These are phyloP conservation scores for Dendrobium huoshanense DNA, from an alignment of 106 monocot genomes.

Conservation along the genomic window DNA sequence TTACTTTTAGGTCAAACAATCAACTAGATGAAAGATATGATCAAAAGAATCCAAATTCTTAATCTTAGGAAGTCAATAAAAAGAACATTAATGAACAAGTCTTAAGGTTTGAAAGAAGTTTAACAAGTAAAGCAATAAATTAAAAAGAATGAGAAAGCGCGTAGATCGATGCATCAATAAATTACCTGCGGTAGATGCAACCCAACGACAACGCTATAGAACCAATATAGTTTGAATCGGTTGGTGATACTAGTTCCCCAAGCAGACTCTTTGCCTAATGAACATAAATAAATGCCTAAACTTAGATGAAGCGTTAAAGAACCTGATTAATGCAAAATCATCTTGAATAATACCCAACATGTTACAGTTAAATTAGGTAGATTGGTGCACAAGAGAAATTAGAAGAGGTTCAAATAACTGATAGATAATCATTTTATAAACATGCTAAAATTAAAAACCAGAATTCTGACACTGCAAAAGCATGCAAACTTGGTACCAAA, in stretches of 20 bases:
- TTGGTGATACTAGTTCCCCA: conserved; percentile 52
- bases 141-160: not conserved
- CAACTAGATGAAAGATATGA: not conserved
- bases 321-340: not conserved
- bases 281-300: conserved; percentile 8
- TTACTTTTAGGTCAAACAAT: not conserved
- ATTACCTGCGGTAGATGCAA: conserved; percentile 85
- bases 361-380: not conserved
- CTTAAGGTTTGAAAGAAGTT: not conserved
- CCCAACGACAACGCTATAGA: conserved; percentile 84
- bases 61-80: not conserved
- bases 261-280: conserved; percentile 63
- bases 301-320: not conserved
- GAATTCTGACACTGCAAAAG: not conserved
- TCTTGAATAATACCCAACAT: not conserved
- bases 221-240: conserved; percentile 61
- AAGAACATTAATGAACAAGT: not conserved
- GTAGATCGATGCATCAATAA: not conserved
- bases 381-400: not conserved
- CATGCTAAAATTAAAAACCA: not conserved
- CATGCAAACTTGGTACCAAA: not conserved
- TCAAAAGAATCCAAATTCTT: not conserved
- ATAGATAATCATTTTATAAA: not conserved
- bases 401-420: not conserved
- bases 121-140: not conserved